Base-by-base conservation (phyloP, 257 asterid species). In the Solanum ahanhuiri region DNA sequence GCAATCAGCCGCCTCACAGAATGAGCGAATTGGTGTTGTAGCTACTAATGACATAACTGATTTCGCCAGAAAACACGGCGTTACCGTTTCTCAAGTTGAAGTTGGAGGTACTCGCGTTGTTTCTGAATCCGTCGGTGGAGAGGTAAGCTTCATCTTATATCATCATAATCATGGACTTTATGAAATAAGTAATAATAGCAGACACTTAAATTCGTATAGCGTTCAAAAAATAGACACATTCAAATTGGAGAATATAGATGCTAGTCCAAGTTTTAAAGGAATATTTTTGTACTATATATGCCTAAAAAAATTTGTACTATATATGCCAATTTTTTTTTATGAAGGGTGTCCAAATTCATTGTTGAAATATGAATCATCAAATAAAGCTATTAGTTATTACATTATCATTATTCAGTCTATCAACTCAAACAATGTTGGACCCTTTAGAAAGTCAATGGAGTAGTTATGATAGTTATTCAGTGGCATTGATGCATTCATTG, bases 51-150 rank as follows among this genome's bases (percentile, higher is more conserved):
- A 92, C 54, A 83, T 89, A 58, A 89, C 92, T 22, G 93, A 88
- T 1, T 17, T 54, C 0, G 9, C 63, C n/a, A 54, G n/a, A 6
- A 9, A 54, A 54, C 83, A 77, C 2, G 96, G 96, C 11, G 93
- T 92, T 81, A 89, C 95, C 48, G 35, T 96, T 10, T 34, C 94
- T 2, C 93, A 92, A 66, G 90, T 90, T 0, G 92, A 92, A 2
- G 83, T 92, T 43, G 92, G 76, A 12, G 96, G 96, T 22, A 81
- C 88, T 33, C 94, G 85, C 4, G 2, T 91, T 18, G 35, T 96
- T 30, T 87, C 96, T 6, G 98, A 96, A 86, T 84, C 95, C 3
- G 79, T 96, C 10, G 96, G 93, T 18, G 94, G 93, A 88, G 92
- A 93, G 87, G 98, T 93, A 88, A 69, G 9, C 23, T 15, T 69